These are phyloP conservation scores for Vanilla planifolia DNA, from an alignment of 106 monocot genomes.

Conservation along the genomic window DNA sequence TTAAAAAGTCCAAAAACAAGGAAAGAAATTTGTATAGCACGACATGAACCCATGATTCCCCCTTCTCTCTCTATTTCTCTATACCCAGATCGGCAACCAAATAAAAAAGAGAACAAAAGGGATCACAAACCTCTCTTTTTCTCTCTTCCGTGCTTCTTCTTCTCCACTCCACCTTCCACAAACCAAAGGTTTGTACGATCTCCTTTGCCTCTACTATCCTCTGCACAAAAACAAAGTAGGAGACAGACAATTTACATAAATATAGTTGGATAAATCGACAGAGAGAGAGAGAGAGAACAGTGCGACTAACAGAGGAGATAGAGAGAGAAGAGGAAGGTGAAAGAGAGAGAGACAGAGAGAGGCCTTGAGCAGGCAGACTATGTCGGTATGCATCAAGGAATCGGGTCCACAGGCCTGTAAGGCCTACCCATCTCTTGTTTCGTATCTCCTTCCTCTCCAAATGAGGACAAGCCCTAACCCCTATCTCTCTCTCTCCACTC, in stretches of 20 bases:
- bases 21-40: no score
- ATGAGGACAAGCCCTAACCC: constrained; percentile 16
- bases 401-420: constrained; percentile 53
- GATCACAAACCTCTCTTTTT: not conserved
- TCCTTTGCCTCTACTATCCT: not conserved
- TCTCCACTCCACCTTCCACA: constrained; percentile 9
- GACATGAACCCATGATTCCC: no score
- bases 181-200: no score
- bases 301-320: constrained; percentile 15
- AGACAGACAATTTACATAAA: constrained; percentile 4
- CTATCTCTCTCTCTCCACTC: not conserved
- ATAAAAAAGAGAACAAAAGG: constrained; percentile 9
- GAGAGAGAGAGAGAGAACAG: not conserved
- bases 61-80: no score
- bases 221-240: not conserved
- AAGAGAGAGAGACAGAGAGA: constrained; percentile 4
- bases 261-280: not conserved
- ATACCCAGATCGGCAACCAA: no score
- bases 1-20: no score
- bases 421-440: constrained; percentile 21
- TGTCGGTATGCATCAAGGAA: constrained; percentile 43
- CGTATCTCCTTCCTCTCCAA: constrained; percentile 4
- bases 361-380: constrained; percentile 23
- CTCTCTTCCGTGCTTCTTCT: not conserved
- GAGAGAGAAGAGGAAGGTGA: constrained; percentile 1